phyloP scores from a whole-genome alignment of 2,329 filamentous ascomycete genomes.

The Colletotrichum navitas region DNA sequence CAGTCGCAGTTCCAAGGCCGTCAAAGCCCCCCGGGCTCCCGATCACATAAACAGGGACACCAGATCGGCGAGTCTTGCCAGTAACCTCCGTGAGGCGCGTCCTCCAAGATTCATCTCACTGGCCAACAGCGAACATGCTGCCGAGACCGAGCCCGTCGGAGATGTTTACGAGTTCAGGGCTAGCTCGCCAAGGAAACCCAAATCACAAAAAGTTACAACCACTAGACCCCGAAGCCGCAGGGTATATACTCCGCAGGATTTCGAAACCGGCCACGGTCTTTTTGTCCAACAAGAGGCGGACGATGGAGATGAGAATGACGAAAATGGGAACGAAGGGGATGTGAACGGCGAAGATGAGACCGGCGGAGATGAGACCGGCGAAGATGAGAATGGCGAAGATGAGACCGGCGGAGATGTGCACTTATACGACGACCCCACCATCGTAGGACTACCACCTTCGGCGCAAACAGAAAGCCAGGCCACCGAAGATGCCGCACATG shows the following conservation, averaged over 20 bases:
- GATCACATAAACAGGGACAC: neutral
- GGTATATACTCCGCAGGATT: neutral
- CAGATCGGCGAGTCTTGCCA: neutral
- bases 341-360: neutral
- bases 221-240: neutral
- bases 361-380: neutral
- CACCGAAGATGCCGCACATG: neutral
- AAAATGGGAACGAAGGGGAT: neutral
- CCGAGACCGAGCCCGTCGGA: neutral
- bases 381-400: neutral
- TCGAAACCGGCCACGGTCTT: neutral
- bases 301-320: neutral
- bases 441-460: conserved; percentile 10
- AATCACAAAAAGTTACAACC: neutral
- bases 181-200: neutral
- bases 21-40: neutral
- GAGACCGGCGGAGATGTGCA: neutral
- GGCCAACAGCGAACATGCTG: neutral
- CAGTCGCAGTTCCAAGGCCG: neutral
- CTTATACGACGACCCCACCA: conserved; percentile 31
- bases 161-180: neutral
- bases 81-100: too few species aligned
- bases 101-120: neutral
- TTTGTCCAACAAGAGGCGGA: conserved; percentile 12
- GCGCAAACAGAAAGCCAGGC: neutral